Conservation (phyloP, 371 early-diverging fungal genomes). For the Syncephalastrum contaminatum region DNA sequence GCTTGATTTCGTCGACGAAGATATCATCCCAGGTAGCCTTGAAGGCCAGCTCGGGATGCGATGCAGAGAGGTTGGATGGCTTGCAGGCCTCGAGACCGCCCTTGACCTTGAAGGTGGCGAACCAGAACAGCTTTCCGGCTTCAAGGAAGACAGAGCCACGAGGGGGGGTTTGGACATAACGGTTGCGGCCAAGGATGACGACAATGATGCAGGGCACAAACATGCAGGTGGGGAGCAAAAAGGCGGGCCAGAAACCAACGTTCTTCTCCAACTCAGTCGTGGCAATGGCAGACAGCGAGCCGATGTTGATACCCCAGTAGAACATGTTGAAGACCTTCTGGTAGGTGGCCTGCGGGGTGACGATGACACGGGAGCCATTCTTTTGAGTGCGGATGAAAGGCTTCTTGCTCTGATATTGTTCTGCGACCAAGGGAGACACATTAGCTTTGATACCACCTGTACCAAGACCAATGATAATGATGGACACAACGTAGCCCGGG, state of each 20-base stretch:
- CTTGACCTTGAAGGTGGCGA: constrained; percentile 22
- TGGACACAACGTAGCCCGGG: constrained; percentile 64
- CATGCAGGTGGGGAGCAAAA: constrained; percentile 64
- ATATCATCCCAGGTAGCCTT: constrained; percentile 64
- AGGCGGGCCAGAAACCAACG: constrained; percentile 68
- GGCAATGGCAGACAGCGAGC: constrained; percentile 65
- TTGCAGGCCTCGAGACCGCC: constrained; percentile 35
- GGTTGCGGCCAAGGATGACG: constrained; percentile 54
- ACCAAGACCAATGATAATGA: constrained; percentile 68
- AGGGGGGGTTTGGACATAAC: constrained; percentile 60
- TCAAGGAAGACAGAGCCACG: constrained; percentile 53
- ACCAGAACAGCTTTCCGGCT: constrained; percentile 18
- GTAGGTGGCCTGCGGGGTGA: constrained; percentile 47
- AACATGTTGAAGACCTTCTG: constrained; percentile 56
- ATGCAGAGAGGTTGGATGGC: constrained; percentile 26
- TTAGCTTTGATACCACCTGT: constrained; percentile 54
- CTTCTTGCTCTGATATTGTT: constrained; percentile 35
- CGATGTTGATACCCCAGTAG: constrained; percentile 82
- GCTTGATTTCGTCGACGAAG: constrained; percentile 72
- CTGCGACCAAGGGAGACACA: constrained; percentile 50
- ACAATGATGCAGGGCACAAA: constrained; percentile 62
- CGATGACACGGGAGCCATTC: constrained; percentile 42
- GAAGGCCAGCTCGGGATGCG: constrained; percentile 33
- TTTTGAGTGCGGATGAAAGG: constrained; percentile 29
- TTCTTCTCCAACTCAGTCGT: constrained; percentile 57